phyloP scores from a whole-genome alignment of 768 basidiomycete genomes.

The Mycena alexandri region DNA sequence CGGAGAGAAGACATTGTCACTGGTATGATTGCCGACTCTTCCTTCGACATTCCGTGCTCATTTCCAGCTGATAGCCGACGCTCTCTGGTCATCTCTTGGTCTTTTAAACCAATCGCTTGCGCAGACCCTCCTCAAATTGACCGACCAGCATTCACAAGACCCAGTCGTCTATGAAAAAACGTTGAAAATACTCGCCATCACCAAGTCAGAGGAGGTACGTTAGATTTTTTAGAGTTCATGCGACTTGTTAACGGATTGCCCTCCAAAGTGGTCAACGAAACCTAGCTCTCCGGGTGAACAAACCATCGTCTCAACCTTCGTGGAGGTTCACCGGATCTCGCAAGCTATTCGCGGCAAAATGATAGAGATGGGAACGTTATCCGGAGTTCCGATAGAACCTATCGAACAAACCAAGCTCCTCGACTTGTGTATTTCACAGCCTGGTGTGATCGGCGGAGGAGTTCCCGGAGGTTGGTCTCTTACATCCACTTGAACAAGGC shows the following conservation, averaged over 20 bases:
- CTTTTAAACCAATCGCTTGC: conserved; percentile 72
- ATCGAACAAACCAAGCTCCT: conserved; percentile 86
- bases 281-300: conserved; percentile 60
- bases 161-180: conserved; percentile 64
- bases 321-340: conserved; percentile 66
- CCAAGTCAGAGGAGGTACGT: conserved; percentile 69
- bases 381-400: conserved; percentile 92
- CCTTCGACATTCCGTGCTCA: not conserved
- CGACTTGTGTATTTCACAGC: conserved; percentile 78
- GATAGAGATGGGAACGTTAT: conserved; percentile 83
- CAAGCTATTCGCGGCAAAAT: conserved; percentile 83
- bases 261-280: conserved; percentile 69
- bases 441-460: conserved; percentile 93
- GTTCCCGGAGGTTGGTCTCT: conserved; percentile 89
- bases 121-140: conserved; percentile 63
- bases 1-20: conserved; percentile 70
- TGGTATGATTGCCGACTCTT: conserved; percentile 53
- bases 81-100: conserved; percentile 75
- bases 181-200: conserved; percentile 72
- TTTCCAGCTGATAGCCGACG: conserved; percentile 59
- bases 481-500: no score
- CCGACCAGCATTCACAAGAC: conserved; percentile 62
- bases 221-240: not conserved
- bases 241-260: conserved; percentile 11
- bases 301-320: conserved; percentile 67